Conservation (phyloP, 1,139 yeast species). For the Zygoascus sp. region DNA sequence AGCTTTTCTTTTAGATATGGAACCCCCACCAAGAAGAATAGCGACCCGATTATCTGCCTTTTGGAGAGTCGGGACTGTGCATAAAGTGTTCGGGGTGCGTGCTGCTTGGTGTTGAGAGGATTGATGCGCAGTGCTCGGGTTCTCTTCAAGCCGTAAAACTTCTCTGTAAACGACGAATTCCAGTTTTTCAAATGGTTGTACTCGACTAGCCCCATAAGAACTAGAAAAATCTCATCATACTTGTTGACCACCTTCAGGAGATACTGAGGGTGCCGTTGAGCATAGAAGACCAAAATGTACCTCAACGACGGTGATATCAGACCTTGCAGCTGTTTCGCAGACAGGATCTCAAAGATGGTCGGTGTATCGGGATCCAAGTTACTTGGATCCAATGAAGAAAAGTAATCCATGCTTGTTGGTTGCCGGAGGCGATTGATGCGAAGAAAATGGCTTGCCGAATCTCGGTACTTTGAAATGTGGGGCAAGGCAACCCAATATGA, state of each 20-base stretch:
- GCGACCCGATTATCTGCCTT: constrained; percentile 53
- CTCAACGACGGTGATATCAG: constrained; percentile 79
- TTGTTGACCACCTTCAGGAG: constrained; percentile 58
- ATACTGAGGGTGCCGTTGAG: constrained; percentile 70
- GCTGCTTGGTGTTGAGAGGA: constrained; percentile 27
- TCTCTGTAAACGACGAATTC: constrained; percentile 88
- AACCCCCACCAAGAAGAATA: constrained; percentile 59
- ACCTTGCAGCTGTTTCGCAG: constrained; percentile 72
- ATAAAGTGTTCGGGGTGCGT: constrained; percentile 49
- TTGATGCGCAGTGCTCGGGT: constrained; percentile 36
- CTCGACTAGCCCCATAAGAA: constrained; percentile 65
- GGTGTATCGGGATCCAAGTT: constrained; percentile 72
- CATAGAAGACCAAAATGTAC: constrained; percentile 75
- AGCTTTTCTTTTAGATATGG: constrained; percentile 70
- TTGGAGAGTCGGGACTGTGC: constrained; percentile 50
- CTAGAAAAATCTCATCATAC: constrained; percentile 71
- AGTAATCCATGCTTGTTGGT: constrained; percentile 61
- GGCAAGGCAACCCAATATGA: background rate
- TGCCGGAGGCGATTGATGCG: background rate
- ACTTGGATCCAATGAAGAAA: constrained; percentile 72
- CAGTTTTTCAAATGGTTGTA: constrained; percentile 65
- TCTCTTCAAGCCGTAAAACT: constrained; percentile 84
- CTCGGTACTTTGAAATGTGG: background rate
- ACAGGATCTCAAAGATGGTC: constrained; percentile 75
- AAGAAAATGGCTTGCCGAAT: background rate